These are phyloP conservation scores for Astragalus membranaceus DNA, from an alignment of 306 rosid species.

Conservation along the genomic window DNA sequence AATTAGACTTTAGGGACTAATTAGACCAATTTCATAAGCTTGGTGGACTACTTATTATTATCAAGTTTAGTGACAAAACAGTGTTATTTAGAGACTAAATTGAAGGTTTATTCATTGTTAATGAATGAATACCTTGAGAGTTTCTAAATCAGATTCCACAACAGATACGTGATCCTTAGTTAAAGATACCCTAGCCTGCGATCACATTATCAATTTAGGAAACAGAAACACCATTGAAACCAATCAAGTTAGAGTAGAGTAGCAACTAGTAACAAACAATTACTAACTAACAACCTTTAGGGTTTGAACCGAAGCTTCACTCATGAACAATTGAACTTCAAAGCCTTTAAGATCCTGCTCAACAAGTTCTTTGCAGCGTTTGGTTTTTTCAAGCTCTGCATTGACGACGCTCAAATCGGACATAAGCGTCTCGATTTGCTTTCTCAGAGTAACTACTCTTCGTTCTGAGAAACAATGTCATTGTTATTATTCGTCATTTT, in stretches of 20 bases:
- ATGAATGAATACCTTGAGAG: slow-evolving; percentile 45
- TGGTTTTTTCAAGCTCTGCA: slow-evolving; percentile 59
- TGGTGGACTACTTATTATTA: no score
- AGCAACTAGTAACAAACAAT: background rate
- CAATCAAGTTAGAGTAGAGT: background rate
- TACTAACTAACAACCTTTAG: slow-evolving; percentile 52
- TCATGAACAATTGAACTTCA: slow-evolving; percentile 63
- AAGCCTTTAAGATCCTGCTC: slow-evolving; percentile 82
- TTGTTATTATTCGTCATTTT: no score
- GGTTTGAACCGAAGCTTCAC: slow-evolving; percentile 52
- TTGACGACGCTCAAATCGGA: slow-evolving; percentile 38
- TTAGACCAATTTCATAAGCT: no score
- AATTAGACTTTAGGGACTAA: no score
- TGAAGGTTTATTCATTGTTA: background rate
- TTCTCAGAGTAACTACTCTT: slow-evolving; percentile 58
- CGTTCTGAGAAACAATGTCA: slow-evolving; percentile 34
- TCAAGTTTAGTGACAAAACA: no score
- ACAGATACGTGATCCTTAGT: slow-evolving; percentile 48
- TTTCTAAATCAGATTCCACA: slow-evolving; percentile 54
- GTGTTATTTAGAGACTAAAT: no score
- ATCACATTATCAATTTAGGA: background rate
- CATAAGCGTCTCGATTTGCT: slow-evolving; percentile 52
- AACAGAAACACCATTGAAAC: background rate
- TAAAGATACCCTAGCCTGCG: slow-evolving; percentile 61
- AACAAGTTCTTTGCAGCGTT: slow-evolving; percentile 48